Evolutionary conservation across 2,329 filamentous ascomycete genomes (phyloP), one percentile per base, ranked within the genome.

Genomic region (Diplodia corticola): DNA sequence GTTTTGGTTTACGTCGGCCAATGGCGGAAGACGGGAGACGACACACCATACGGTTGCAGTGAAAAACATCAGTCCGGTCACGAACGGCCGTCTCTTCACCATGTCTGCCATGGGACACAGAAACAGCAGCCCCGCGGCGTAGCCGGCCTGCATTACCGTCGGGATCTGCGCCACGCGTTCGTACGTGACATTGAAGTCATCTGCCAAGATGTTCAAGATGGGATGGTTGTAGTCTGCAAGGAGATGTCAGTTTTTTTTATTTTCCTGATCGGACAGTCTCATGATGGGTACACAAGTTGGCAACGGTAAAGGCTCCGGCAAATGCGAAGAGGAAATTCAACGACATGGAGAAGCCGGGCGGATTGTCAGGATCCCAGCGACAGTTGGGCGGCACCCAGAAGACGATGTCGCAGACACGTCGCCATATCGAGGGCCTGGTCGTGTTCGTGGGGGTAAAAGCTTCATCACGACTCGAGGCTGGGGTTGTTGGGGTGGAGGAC

Each of bases 91-190:
- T 26, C 91, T 82, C 30, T 83, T 84, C 6, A 94, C 75, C 48
- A 88, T 71, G 69, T 95, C 92, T 0, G 91, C 91, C 1, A 93
- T 75, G 0, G 92, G 91, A 72, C 91, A 91, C 10, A 95, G 79
- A 68, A 94, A 87, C 17, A 94, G 77, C 22, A 95, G 74, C 0
- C 91, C 91, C 0, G 82, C 82, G 0, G 91, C 91, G 76, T 95
- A 95, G 1, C 91, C 91, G 1, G 90, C 89, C 75, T 95, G 92
- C 76, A 91, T 88, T 50, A 93, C 79, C 0, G 91, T 94, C 1
- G 91, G 90, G 26, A 94, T 87, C 48, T 86, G 77, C 4, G 85
- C 82, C 0, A 91, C 87, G 64, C 84, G 81, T 71, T 92, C 90
- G 72, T 92, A 89, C 9, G 83, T 84, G 55, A 94, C 88, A 63